Conservation (phyloP, 2,329 filamentous ascomycete genomes). For the Fusarium sororula region DNA sequence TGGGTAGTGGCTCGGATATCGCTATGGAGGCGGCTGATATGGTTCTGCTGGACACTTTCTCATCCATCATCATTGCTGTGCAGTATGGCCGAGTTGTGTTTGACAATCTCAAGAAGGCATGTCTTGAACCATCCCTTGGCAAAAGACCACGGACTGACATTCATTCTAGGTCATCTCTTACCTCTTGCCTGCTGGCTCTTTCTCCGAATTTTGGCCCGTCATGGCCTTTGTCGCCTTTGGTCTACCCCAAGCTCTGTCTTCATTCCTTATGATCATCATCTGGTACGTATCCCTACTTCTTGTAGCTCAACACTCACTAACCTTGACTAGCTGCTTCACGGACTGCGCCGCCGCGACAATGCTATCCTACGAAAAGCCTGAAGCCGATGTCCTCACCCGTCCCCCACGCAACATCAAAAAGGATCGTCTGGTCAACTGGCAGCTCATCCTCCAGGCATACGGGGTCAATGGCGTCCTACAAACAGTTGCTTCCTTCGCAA, state of each 20-base stretch:
- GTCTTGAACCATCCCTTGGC: rapidly evolving
- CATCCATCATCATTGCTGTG: conserved; percentile 76
- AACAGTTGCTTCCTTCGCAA: conserved; percentile 67
- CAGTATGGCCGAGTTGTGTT: conserved; percentile 80
- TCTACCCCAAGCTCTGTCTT: conserved; percentile 76
- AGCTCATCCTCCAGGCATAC: conserved; percentile 77
- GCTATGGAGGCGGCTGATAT: conserved; percentile 85
- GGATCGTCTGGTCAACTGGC: conserved; percentile 77
- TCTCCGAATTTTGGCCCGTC: conserved; percentile 80
- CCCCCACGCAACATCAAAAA: conserved; percentile 66
- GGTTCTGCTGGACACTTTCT: conserved; percentile 80
- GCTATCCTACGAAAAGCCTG: conserved; percentile 79
- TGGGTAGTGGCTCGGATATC: conserved; percentile 83
- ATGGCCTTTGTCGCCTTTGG: conserved; percentile 78
- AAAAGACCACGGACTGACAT: rapidly evolving
- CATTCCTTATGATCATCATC: conserved; percentile 77
- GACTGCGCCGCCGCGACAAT: conserved; percentile 78
- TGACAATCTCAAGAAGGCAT: conserved; percentile 76
- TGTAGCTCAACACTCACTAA: neutral
- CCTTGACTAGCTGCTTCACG: conserved; percentile 69
- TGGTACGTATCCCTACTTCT: conserved; percentile 50
- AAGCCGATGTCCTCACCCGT: conserved; percentile 77
- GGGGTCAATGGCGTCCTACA: conserved; percentile 73
- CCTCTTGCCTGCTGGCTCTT: conserved; percentile 76
- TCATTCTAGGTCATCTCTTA: conserved; percentile 55